Base-by-base conservation (phyloP, 2,329 filamentous ascomycete genomes). In the Sclerotinia sclerotiorum region DNA sequence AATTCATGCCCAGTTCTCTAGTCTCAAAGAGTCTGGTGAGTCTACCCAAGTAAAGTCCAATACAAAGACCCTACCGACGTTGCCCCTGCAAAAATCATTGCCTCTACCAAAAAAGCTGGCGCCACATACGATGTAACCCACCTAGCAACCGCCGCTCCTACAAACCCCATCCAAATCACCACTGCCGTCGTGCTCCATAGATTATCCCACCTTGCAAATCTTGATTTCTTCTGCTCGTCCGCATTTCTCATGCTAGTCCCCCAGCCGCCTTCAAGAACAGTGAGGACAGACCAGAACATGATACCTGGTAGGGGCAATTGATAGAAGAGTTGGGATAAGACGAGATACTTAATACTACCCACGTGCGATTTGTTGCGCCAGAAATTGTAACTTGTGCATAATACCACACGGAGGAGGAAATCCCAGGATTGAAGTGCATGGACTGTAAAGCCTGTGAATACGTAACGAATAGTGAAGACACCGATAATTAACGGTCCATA, bases 241-340 rank as follows among this genome's bases (percentile, higher is more conserved):
- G 72, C 74, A 24, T 74, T 76, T 4, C 78, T 72, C 78, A 79
- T 79, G 7, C 74, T 71, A 0, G 78, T 79, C 2, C 78, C 78
- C 79, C 78, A 79, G 0, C 76, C 75, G 19, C 77, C 76, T 27
- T 78, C 74, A 17, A 78, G 71, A 5, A 77, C 70, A 0, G 78
- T 80, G 7, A 78, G 21, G 35, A 79, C 68, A 39, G 75, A 76
- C 78, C 78, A 80, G 17, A 76, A 70, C 69, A 78, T 76, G n/a
- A 79, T 76, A 13, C 76, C 77, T 0, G 78, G 78, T 10, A 78
- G 67, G 7, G 78, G 78, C 0, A 79, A 65, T 55, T 79, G 76
- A 66, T 79, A 80, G 65, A 79, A 79, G 1, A 72, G 19, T 29
- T 72, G 71, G 3, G 64, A 68, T 10, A 42, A 29, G 5, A 72